Evolutionary conservation across 306 rosid species (phyloP), one percentile per base, ranked within the genome.

Genomic region (Senna tora): DNA sequence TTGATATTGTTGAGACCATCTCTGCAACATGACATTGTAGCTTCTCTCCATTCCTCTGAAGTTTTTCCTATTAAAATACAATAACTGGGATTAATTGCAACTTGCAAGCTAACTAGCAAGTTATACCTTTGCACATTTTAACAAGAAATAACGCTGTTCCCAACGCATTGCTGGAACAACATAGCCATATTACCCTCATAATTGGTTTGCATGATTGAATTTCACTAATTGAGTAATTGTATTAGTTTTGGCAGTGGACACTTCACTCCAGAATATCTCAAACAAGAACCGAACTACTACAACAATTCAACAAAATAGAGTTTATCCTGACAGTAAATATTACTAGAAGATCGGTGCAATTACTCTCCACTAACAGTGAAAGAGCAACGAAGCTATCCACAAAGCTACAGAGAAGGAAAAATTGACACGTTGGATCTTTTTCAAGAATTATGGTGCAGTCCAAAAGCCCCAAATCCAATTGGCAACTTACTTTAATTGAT

Each of bases 41-140:
- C 77, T 72, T 86, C 86, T 84, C 66, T 71, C 81, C 88, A 83
- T 94, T 94, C 73, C 46, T 77, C 77, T 83, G 81, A 70, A 94
- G 38, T 66, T 87, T 94, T 77, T 83, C 96, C 97, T 92, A 78
- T 62, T 47, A 58, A 77, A 73, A 74, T 51, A 71, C n/a, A n/a
- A n/a, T 66, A 67, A 65, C 15, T 14, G 76, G 32, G 32, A 21
- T 69, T 75, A 68, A 67, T 14, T 11, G 64, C 6, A 2, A 2
- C 6, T 33, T n/a, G n/a, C 78, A 52, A 72, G 60, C 43, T 55
- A 61, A 50, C 53, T 22, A 16, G 47, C 53, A 22, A 62, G 72
- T 39, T 39, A 33, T 52, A 42, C 34, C 62, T 59, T 70, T 59
- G 39, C 33, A 36, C 15, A 20, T 59, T 58, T 38, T n/a, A 57